phyloP scores from a whole-genome alignment of 2,329 filamentous ascomycete species.

The Tolypocladium endophyticum region DNA sequence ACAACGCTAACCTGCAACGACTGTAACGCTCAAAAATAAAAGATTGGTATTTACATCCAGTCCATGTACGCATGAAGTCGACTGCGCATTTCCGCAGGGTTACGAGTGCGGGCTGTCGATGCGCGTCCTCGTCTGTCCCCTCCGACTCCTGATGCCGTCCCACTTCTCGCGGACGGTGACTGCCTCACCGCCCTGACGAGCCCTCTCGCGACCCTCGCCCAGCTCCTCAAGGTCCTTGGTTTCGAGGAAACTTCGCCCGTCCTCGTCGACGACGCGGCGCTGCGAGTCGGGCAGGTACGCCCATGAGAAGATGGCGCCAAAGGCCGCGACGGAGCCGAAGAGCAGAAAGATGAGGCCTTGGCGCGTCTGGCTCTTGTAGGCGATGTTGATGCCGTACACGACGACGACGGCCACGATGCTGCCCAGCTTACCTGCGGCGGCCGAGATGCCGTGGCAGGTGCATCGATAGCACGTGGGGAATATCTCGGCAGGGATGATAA shows the following conservation, averaged over 20 bases:
- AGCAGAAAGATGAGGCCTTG: conserved; percentile 41
- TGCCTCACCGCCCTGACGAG: conserved; percentile 30
- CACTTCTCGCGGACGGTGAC: conserved; percentile 33
- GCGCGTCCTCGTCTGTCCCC: conserved; percentile 6
- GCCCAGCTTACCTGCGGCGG: conserved; percentile 48
- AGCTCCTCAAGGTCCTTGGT: conserved; percentile 39
- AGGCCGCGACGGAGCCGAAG: conserved; percentile 37
- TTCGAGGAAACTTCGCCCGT: conserved; percentile 26
- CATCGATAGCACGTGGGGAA: conserved; percentile 55
- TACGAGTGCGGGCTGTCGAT: not conserved
- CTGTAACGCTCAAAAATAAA: not conserved
- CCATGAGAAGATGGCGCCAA: conserved; percentile 40
- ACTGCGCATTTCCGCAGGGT: not conserved
- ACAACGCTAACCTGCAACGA: not conserved
- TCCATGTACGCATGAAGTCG: not conserved
- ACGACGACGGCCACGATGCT: conserved; percentile 41
- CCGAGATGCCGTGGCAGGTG: conserved; percentile 52
- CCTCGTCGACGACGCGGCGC: conserved; percentile 23
- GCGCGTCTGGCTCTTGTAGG: conserved; percentile 28
- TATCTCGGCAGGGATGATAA: conserved; percentile 53
- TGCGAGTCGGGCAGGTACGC: conserved; percentile 40
- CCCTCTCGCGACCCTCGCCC: conserved; percentile 35
- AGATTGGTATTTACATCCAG: not conserved
- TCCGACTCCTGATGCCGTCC: conserved; percentile 24
- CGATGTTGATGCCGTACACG: conserved; percentile 37